Evolutionary conservation across 176 grass and related monocot species (phyloP).

Genomic region (Cenchrus americanus): DNA sequence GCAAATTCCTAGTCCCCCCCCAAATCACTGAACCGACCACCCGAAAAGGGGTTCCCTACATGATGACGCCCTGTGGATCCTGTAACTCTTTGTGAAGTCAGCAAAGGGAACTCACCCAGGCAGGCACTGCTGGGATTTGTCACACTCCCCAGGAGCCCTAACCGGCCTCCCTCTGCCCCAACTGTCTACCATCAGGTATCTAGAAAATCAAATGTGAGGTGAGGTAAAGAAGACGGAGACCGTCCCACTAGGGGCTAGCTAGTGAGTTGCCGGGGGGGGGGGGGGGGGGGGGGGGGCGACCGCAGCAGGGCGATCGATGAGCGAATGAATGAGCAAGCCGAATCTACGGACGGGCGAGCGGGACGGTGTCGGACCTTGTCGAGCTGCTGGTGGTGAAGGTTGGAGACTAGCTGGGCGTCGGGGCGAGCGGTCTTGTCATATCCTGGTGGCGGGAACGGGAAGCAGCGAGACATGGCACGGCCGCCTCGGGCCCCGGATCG

Average conservation of each 20-base stretch:
- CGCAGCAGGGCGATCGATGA: neutral
- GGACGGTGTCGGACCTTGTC: constrained; percentile 54
- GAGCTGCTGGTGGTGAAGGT: constrained; percentile 40
- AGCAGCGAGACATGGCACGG: constrained; percentile 91
- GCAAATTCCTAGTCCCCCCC: neutral
- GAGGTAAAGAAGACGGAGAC: neutral
- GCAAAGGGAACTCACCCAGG: neutral
- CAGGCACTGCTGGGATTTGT: neutral
- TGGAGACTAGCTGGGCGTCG: constrained; percentile 48
- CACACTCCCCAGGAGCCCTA: neutral
- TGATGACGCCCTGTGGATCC: neutral
- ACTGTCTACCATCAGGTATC: neutral
- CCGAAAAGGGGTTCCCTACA: neutral
- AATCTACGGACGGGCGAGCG: neutral
- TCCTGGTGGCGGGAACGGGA: constrained; percentile 79
- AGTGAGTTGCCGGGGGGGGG: neutral
- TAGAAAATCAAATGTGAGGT: neutral
- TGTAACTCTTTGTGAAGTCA: neutral
- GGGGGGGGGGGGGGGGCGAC: neutral
- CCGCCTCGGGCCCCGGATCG: constrained; percentile 62
- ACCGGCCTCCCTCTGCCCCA: neutral
- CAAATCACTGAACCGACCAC: neutral
- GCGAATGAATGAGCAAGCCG: constrained; percentile 4
- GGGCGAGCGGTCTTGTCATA: constrained; percentile 69
- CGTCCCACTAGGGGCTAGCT: neutral